Percentiles rank a stretch among this genome's conserved stretches.
Conservation (phyloP, 306 rosid genomes). For the Astragalus glycyphyllos region DNA sequence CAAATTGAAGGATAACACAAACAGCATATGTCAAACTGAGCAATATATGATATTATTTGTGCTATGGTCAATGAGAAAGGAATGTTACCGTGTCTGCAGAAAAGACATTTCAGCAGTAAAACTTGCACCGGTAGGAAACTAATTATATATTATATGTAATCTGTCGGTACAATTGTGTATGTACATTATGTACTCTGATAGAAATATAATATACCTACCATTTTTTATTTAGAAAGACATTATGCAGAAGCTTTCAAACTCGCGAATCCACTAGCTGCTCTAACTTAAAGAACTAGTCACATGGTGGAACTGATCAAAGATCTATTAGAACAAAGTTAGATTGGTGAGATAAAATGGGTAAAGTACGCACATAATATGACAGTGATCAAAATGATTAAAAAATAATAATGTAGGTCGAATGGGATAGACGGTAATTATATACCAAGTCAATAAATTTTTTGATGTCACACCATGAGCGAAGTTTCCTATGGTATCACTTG, state of each 20-base stretch:
- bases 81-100: neutral
- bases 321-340: neutral
- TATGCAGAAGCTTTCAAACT: too few relatives aligned
- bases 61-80: neutral
- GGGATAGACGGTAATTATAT: neutral
- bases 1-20: neutral
- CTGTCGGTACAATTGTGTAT: too few relatives aligned
- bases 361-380: neutral
- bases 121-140: neutral
- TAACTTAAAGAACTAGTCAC: neutral
- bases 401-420: neutral
- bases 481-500: too few relatives aligned
- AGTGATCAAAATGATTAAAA: neutral
- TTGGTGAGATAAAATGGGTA: neutral
- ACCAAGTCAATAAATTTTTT: too few relatives aligned
- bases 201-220: too few relatives aligned
- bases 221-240: too few relatives aligned
- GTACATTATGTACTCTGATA: neutral
- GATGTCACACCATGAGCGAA: too few relatives aligned
- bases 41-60: too few relatives aligned
- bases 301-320: constrained; percentile 12
- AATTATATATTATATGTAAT: too few relatives aligned
- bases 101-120: neutral
- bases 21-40: neutral
- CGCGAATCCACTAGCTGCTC: neutral